Evolutionary conservation across 2,329 filamentous ascomycete genomes (phyloP).

Genomic region (Aspergillus sp.): DNA sequence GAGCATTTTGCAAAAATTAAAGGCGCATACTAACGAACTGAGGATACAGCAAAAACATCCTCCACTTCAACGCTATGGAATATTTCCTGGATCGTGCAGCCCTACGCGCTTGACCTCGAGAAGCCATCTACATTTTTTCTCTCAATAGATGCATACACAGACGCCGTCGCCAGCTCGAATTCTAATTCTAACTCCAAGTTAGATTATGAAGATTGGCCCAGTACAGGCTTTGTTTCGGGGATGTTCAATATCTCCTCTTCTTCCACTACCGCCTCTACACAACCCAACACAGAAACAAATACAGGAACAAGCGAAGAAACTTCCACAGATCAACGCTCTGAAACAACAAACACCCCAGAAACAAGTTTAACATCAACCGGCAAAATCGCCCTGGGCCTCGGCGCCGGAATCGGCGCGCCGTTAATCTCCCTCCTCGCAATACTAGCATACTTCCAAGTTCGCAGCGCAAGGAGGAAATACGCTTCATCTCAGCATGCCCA

Average conservation of each 20-base stretch:
- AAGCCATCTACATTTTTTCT: slow-evolving; percentile 7
- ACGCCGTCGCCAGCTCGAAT: too few relatives aligned
- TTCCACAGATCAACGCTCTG: background rate
- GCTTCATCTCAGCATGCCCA: background rate
- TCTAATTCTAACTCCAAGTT: background rate
- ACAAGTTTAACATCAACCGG: slow-evolving; percentile 12
- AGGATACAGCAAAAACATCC: slow-evolving; percentile 6
- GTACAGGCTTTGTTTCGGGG: background rate
- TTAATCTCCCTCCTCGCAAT: slow-evolving; percentile 15
- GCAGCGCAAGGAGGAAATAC: background rate
- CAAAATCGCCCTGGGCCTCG: slow-evolving; percentile 16
- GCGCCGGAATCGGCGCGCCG: slow-evolving; percentile 10
- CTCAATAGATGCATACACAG: background rate
- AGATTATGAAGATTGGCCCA: background rate
- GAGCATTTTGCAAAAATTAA: too few relatives aligned
- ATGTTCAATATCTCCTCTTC: background rate
- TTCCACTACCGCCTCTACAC: background rate
- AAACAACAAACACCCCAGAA: background rate
- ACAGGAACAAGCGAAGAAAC: background rate
- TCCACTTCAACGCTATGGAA: background rate
- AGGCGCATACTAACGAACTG: too few relatives aligned
- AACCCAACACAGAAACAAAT: background rate
- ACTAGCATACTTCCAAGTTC: slow-evolving; percentile 13
- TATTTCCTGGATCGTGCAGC: slow-evolving; percentile 15
- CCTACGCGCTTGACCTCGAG: slow-evolving; percentile 8